Conservation (phyloP, 306 rosid species). For the Ammopiptanthus mongolicus region DNA sequence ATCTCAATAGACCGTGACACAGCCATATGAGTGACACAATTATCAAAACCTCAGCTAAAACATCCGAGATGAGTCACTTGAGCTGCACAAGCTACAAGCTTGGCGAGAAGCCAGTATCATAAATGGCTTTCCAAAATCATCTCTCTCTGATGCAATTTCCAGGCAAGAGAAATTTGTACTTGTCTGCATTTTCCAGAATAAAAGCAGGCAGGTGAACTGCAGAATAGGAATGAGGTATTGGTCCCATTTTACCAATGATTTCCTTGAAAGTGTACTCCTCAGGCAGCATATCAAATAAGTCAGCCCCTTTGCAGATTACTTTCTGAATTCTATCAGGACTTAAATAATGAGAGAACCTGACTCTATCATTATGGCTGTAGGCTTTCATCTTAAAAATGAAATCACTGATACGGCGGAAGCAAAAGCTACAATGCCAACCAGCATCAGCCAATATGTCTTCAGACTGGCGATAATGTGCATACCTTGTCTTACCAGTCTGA, state of each 20-base stretch:
- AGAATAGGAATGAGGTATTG: slow-evolving; percentile 91
- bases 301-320: slow-evolving; percentile 77
- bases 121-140: slow-evolving; percentile 28
- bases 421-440: slow-evolving; percentile 99
- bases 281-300: slow-evolving; percentile 93
- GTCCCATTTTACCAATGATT: slow-evolving; percentile 96
- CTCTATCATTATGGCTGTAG: slow-evolving; percentile 91
- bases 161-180: slow-evolving; percentile 84
- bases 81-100: slow-evolving; percentile 44
- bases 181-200: slow-evolving; percentile 75
- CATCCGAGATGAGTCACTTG: slow-evolving; percentile 43
- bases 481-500: slow-evolving; percentile 63
- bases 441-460: slow-evolving; percentile 83
- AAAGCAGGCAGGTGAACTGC: slow-evolving; percentile 94
- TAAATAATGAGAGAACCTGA: slow-evolving; percentile 74
- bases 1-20: slow-evolving; percentile 39
- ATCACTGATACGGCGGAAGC: slow-evolving; percentile 84
- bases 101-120: slow-evolving; percentile 33
- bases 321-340: slow-evolving; percentile 71
- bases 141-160: slow-evolving; percentile 81
- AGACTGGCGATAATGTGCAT: slow-evolving; percentile 92
- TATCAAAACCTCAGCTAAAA: slow-evolving; percentile 36
- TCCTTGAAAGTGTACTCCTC: slow-evolving; percentile 97
- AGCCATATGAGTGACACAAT: slow-evolving; percentile 40
- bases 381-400: slow-evolving; percentile 96